Conservation (phyloP, 768 basidiomycete species). For the Clitopilus hobsonii region DNA sequence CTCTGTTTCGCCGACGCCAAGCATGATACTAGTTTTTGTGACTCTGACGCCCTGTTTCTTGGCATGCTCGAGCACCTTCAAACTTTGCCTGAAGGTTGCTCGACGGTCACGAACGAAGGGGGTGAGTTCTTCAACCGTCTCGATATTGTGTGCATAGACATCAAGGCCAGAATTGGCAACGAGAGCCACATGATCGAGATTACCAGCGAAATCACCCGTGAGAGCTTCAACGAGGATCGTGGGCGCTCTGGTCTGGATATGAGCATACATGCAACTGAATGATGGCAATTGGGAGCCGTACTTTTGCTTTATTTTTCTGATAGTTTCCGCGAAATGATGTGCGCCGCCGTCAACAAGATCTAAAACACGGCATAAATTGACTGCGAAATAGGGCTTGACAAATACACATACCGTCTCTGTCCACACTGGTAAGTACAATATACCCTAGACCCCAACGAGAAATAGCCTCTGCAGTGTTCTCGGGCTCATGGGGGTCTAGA, state of each 20-base stretch:
- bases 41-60: conserved; percentile 81
- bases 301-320: conserved; percentile 95
- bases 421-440: conserved; percentile 94
- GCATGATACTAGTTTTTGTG: conserved; percentile 98
- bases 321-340: conserved; percentile 93
- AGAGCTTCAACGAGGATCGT: conserved; percentile 95
- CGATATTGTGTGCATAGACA: conserved; percentile 97
- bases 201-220: conserved; percentile 90
- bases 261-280: too few species aligned
- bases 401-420: conserved; percentile 77
- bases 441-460: conserved; percentile 97
- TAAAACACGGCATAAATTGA: conserved; percentile 21
- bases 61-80: conserved; percentile 76
- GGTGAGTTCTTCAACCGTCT: conserved; percentile 92
- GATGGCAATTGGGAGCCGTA: conserved; percentile 28
- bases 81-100: conserved; percentile 84
- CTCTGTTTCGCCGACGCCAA: conserved; percentile 89
- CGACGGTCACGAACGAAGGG: conserved; percentile 94
- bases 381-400: not conserved
- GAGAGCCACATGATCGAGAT: conserved; percentile 63
- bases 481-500: conserved; percentile 93
- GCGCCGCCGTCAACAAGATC: conserved; percentile 92
- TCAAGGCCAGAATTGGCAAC: conserved; percentile 94
- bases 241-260: conserved; percentile 88
- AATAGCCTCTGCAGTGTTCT: conserved; percentile 97